Conservation (phyloP, 106 monocot species). For the Dendrobium officinale region DNA sequence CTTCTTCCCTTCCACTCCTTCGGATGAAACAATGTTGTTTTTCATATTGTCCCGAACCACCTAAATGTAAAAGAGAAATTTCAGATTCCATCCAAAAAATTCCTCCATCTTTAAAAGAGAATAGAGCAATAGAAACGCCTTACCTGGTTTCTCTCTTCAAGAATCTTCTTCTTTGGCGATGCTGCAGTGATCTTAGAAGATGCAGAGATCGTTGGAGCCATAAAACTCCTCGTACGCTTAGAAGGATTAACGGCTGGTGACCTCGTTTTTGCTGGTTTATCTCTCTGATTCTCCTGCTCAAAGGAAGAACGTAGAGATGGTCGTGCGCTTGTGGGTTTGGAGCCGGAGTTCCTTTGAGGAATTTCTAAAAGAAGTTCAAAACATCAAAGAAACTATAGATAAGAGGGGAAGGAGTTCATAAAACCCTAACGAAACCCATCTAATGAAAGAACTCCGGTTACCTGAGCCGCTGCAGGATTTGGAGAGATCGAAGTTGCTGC, state of each 20-base stretch:
- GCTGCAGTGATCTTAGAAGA: constrained; percentile 40
- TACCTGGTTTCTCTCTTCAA: constrained; percentile 59
- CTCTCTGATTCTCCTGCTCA: constrained; percentile 51
- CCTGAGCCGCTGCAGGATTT: constrained; percentile 18
- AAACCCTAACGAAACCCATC: not conserved
- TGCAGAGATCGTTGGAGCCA: constrained; percentile 87
- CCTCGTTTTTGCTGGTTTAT: constrained; percentile 26
- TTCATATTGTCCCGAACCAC: constrained; percentile 1
- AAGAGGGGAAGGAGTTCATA: not conserved
- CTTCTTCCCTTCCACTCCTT: constrained; percentile 7
- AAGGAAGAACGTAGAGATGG: constrained; percentile 21
- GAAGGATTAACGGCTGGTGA: constrained; percentile 20
- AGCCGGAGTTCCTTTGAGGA: constrained; percentile 21
- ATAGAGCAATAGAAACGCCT: not conserved
- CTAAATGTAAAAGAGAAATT: not conserved
- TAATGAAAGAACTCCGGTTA: constrained; percentile 4
- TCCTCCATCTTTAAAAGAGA: no score
- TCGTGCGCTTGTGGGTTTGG: not conserved
- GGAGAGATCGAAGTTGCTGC: constrained; percentile 7
- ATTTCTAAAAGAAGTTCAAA: constrained; percentile 21
- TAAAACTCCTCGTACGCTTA: constrained; percentile 63
- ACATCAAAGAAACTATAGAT: not conserved
- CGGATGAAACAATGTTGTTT: not conserved
- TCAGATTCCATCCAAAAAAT: not conserved
- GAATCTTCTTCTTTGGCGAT: constrained; percentile 46